Base-by-base conservation (phyloP, 139 green algal species). In the Chara braunii region DNA sequence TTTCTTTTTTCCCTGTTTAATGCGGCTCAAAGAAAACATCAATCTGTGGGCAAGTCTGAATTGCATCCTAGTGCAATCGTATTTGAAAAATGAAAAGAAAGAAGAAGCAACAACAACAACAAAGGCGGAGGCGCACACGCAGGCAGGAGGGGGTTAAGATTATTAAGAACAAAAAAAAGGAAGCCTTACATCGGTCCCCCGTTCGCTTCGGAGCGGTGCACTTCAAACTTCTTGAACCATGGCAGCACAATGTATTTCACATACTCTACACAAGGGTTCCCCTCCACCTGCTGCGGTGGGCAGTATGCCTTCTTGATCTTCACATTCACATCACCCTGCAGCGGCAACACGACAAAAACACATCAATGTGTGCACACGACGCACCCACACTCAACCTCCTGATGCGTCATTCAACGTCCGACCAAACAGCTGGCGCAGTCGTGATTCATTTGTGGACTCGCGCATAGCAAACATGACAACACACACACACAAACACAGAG, bases 301-400 rank as follows among this genome's bases (percentile, higher is more conserved):
- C 93, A 98, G 82, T 82, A 99, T 18, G 93, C 90, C 78, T 95
- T 96, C 75, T 97, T 98, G 78, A 99, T 95, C 75, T 99, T 99
- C 51, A 80, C 82, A 51, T 89, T 89, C 14, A 99, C 92, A 34
- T 99, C 93, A 33, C 50, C 66, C 66, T 75, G 60, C 33, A 11
- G 29, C 32, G n/a, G 14, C 50, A 58, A 58, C 89, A 95, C 94
- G 51, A 48, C 40, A 26, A n/a, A n/a, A n/a, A n/a, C n/a, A n/a
- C n/a, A n/a, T n/a, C n/a, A n/a, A n/a, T n/a, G n/a, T n/a, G n/a
- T n/a, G n/a, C n/a, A n/a, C n/a, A n/a, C n/a, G n/a, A n/a, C n/a
- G n/a, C n/a, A n/a, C n/a, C n/a, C n/a, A n/a, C n/a, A n/a, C n/a
- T n/a, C n/a, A n/a, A n/a, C n/a, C n/a, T n/a, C n/a, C n/a, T n/a